These are phyloP conservation scores for Veloboletus limbatus DNA, from an alignment of 1,284 basidiomycete genomes.

Conservation along the genomic window DNA sequence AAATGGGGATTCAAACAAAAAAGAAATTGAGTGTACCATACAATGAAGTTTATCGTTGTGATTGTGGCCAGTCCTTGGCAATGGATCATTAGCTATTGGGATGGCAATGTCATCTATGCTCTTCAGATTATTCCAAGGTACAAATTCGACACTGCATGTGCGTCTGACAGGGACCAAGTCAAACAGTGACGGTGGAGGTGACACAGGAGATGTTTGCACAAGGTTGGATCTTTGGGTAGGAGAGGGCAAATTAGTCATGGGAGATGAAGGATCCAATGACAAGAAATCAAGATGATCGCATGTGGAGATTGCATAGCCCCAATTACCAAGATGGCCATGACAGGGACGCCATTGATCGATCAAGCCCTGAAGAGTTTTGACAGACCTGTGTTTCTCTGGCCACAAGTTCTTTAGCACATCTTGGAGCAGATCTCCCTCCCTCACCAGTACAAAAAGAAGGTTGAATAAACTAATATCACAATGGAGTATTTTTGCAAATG, in stretches of 20 bases:
- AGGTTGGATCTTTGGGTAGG: no score
- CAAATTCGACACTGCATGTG: no score
- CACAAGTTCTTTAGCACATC: neutral
- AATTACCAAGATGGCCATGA: constrained; percentile 4
- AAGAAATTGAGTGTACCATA: neutral
- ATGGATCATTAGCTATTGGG: neutral
- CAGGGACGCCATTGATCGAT: no score
- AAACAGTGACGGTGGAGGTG: no score
- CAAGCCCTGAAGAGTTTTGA: no score
- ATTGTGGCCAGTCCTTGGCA: no score
- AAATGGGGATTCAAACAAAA: no score
- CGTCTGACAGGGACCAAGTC: no score
- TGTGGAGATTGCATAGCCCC: constrained; percentile 2
- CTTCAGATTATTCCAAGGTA: neutral
- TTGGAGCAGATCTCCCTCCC: neutral
- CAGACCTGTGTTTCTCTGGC: neutral
- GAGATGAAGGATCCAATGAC: no score
- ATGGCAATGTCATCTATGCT: neutral
- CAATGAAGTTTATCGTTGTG: neutral
- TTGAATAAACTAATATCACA: constrained; percentile 9
- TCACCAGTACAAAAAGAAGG: neutral
- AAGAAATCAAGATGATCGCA: no score
- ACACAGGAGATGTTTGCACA: neutral
- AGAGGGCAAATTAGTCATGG: no score
- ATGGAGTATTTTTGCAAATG: constrained; percentile 2